Conservation (phyloP, 805 yeast genomes). For the Jamesozyma piceae region DNA sequence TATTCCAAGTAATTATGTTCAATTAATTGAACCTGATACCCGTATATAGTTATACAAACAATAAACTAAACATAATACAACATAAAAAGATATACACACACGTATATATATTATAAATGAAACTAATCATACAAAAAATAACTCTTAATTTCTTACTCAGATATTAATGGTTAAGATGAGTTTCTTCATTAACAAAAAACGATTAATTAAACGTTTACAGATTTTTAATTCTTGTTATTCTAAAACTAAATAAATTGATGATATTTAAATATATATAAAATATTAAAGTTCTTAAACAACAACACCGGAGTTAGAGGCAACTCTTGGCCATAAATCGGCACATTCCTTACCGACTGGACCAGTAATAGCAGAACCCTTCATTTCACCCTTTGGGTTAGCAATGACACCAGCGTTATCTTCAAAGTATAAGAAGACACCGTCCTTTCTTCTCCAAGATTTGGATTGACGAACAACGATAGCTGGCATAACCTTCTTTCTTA, state of each 20-base stretch:
- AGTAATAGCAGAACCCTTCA: constrained; percentile 99
- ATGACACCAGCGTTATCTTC: constrained; percentile 99
- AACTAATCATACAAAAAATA: no score
- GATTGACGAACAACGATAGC: constrained; percentile 99
- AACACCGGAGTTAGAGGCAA: constrained; percentile 99
- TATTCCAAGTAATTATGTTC: constrained; percentile 91
- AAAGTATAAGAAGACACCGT: constrained; percentile 98
- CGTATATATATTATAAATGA: no score
- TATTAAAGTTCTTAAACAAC: constrained; percentile 61
- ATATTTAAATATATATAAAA: constrained; percentile 1
- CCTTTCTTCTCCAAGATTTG: constrained; percentile 99
- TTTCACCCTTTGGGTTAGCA: constrained; percentile 99
- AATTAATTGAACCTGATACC: constrained; percentile 40
- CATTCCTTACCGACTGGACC: constrained; percentile 99
- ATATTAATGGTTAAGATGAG: no score
- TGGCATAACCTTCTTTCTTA: constrained; percentile 99
- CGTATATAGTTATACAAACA: constrained; percentile 10
- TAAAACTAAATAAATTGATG: constrained; percentile 5
- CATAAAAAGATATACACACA: not conserved
- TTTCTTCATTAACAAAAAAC: no score
- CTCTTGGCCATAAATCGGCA: constrained; percentile 99
- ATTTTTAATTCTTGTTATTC: constrained; percentile 4
- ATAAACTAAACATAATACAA: not conserved
- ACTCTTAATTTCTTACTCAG: no score
- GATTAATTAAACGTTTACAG: not conserved